Base-by-base conservation (phyloP, 1,284 basidiomycete species). In the Tilletia caries region DNA sequence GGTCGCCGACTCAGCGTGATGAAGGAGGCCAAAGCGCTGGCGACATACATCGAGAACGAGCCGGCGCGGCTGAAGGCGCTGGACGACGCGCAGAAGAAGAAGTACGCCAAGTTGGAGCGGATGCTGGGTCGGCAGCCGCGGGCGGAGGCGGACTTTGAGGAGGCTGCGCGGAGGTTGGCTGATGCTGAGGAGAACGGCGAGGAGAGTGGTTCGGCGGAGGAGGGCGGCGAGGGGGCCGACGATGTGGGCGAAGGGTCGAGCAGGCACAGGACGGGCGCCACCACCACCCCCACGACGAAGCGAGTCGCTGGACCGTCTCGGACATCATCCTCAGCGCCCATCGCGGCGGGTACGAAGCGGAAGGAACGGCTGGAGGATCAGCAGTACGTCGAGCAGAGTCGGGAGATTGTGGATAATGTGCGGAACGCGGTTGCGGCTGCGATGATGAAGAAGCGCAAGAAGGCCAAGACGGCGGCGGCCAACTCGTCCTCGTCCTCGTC, bases 1-100 rank as follows among this genome's bases (percentile, higher is more conserved):
- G 95, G 95, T 0, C 86, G 95, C 67, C 86, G 94, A 68, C 85
- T 98, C 32, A 93, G 92, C 76, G 96, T 95, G 0, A 89, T 98
- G 80, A 97, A 97, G 84, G 94, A 98, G 79, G 95, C 95, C 1
- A 92, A 97, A 84, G 96, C 93, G 75, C 86, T 98, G 69, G 92
- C 93, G 0, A 90, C 92, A 70, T 92, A 97, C 79, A 88, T 98
- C 67, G 92, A 95, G 80, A 87, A 88, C 34, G 92, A 93, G 76
- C 91, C 92, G 0, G 89, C 89, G 62, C 89, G 95, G 50, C 88
- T 91, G 77, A 90, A 91, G 67, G 91, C 91, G 52, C 71, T 82
- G 66, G 72, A 75, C 64, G 76, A 79, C 10, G 89, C 89, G 65
- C 88, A 89, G 25, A 90, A 92, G 70, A 90, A 90, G 1, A 89